Conservation (phyloP, 306 rosid genomes). For the Rosa persica region DNA sequence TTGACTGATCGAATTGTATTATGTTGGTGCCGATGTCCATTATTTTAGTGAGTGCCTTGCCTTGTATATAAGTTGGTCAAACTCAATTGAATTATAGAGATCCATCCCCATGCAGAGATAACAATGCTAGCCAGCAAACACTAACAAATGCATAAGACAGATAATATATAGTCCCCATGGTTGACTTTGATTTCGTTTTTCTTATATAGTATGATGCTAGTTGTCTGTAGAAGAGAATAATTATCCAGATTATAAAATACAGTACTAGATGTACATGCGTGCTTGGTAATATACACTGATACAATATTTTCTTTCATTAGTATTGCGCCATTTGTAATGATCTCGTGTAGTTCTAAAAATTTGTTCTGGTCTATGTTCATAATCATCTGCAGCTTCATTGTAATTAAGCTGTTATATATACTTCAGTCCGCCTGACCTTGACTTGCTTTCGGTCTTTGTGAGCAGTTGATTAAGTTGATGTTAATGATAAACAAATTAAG, state of each 20-base stretch:
- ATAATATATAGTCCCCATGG: not conserved
- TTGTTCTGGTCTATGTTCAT: not conserved
- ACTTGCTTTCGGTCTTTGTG: not conserved
- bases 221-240: not conserved
- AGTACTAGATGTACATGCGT: not conserved
- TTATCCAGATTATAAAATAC: not conserved
- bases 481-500: not conserved
- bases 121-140: not conserved
- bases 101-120: constrained; percentile 1
- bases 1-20: not conserved
- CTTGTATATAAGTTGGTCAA: not conserved
- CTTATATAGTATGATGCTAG: not conserved
- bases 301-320: not conserved
- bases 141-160: constrained; percentile 6
- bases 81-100: not conserved
- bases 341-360: not conserved
- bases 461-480: not conserved
- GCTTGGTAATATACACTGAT: not conserved
- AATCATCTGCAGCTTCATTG: not conserved
- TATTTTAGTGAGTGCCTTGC: not conserved
- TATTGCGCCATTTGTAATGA: not conserved
- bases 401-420: not conserved
- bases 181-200: not conserved
- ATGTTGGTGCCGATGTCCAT: not conserved
- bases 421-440: not conserved